phyloP scores from a whole-genome alignment of 345 rosid genomes.

The Eucalyptus regnans region DNA sequence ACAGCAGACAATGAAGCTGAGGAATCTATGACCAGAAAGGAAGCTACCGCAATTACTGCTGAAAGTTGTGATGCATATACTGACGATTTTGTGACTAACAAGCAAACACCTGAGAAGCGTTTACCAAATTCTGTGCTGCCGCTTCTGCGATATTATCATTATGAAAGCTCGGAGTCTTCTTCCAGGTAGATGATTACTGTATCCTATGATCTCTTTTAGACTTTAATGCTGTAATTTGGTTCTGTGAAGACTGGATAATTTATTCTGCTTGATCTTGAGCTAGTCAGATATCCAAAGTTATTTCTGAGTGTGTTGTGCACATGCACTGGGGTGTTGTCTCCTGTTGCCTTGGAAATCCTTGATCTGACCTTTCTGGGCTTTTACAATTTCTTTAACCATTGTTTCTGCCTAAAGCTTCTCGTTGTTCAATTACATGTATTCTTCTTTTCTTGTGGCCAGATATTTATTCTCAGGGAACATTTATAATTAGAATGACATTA shows the following conservation, averaged over 20 bases:
- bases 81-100: constrained; percentile 25
- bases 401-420: neutral
- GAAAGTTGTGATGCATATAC: constrained; percentile 17
- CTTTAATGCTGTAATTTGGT: neutral
- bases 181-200: constrained; percentile 33
- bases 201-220: neutral
- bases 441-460: neutral
- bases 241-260: neutral
- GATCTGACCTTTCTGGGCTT: neutral
- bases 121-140: constrained; percentile 49
- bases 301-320: neutral
- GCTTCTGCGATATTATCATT: constrained; percentile 49
- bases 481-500: neutral
- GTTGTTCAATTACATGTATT: neutral
- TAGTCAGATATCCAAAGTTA: neutral
- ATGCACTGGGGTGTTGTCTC: neutral
- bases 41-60: constrained; percentile 13
- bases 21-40: constrained; percentile 10
- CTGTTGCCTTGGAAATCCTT: neutral
- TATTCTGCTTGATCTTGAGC: neutral
- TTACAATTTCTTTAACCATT: neutral
- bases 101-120: constrained; percentile 41
- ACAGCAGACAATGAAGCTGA: constrained; percentile 19
- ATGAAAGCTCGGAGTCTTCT: constrained; percentile 74
- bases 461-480: neutral